A percentile compares a stretch with the other conserved stretches of the same genome.
Evolutionary conservation across 2,329 filamentous ascomycete species (phyloP).

Genomic region (Aspergillus sp.): DNA sequence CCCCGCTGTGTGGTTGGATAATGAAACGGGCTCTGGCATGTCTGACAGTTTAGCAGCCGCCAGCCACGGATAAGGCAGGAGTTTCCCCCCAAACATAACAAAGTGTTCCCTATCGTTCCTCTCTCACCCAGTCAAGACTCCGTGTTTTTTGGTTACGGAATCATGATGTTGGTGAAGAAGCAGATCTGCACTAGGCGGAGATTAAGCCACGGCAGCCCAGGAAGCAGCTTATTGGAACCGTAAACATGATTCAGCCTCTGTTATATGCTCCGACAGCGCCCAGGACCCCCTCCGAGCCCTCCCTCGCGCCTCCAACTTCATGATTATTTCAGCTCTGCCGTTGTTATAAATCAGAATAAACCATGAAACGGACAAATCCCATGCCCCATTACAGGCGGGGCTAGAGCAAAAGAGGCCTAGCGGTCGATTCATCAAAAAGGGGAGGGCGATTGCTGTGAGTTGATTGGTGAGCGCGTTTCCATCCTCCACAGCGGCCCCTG

Average conservation of each 20-base stretch:
- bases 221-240: background rate
- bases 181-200: slow-evolving; percentile 14
- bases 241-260: background rate
- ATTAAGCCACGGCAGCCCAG: slow-evolving; percentile 10
- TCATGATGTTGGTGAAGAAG: slow-evolving; percentile 2
- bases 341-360: background rate
- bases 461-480: slow-evolving; percentile 10
- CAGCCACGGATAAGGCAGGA: too few species aligned
- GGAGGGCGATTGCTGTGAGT: background rate
- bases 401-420: slow-evolving; percentile 1
- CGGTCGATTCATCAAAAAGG: slow-evolving; percentile 16
- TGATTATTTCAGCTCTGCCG: background rate
- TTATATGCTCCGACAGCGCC: background rate
- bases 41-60: too few species aligned
- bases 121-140: background rate
- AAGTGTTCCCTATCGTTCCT: background rate
- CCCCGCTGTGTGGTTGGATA: too few species aligned
- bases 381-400: background rate
- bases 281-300: background rate
- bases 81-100: too few species aligned
- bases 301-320: background rate
- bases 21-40: too few species aligned
- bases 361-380: background rate
- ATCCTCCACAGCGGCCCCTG: slow-evolving; percentile 9
- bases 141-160: background rate